Percentiles rank a stretch among this genome's conserved stretches.
Conservation (phyloP, 225 moss, liverwort and hornwort genomes). For the Climacium dendroides region DNA sequence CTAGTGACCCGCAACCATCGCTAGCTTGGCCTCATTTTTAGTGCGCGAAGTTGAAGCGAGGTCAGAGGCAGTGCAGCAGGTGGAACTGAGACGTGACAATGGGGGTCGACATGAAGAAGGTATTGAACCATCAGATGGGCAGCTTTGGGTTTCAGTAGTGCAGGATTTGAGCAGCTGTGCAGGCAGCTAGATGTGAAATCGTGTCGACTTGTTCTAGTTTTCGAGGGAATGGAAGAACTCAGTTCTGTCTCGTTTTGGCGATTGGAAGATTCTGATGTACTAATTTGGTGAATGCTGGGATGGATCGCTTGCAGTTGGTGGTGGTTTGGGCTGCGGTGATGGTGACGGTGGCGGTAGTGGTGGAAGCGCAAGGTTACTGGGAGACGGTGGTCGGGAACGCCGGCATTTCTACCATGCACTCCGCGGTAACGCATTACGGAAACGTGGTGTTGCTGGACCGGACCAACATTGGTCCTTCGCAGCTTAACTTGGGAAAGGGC, state of each 20-base stretch:
- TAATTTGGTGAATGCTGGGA: not conserved
- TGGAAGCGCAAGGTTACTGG: conserved; percentile 41
- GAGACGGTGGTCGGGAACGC: conserved; percentile 36
- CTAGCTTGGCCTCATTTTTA: not conserved
- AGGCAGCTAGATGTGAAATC: not conserved
- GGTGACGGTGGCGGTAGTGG: conserved; percentile 1
- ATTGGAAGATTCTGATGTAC: not conserved
- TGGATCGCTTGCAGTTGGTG: not conserved
- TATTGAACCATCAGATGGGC: not conserved
- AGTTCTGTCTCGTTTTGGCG: not conserved
- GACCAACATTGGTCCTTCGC: conserved; percentile 42
- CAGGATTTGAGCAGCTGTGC: not conserved
- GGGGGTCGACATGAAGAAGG: not conserved
- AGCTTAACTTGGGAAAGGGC: conserved; percentile 12
- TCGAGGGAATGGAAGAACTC: no score
- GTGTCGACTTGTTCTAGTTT: not conserved
- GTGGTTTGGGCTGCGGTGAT: not conserved
- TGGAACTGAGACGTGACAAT: not conserved
- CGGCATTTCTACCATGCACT: conserved; percentile 48
- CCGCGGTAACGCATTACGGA: conserved; percentile 35
- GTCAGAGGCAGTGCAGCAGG: not conserved
- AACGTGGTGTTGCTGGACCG: conserved; percentile 47
- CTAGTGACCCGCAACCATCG: not conserved
- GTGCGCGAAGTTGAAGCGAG: not conserved
- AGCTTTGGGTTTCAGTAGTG: not conserved